Evolutionary conservation across 352 stramenopile genomes (phyloP).

Genomic region (Globisporangium spinosum): DNA sequence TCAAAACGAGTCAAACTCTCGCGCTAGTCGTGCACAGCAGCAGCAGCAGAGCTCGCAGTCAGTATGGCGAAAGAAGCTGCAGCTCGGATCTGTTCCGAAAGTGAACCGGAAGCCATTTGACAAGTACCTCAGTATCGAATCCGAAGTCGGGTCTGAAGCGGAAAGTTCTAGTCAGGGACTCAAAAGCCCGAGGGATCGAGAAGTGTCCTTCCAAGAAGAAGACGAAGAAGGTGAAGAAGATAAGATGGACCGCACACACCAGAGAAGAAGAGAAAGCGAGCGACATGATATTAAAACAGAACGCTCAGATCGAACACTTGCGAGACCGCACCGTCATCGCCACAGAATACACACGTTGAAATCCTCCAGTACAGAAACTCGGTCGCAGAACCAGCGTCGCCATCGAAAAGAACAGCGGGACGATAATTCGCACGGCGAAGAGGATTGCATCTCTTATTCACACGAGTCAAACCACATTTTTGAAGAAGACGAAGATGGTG

Average conservation of each 20-base stretch:
- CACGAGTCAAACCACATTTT: not conserved
- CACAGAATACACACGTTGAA: not conserved
- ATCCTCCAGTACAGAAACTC: not conserved
- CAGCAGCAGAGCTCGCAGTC: not conserved
- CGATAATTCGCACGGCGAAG: not conserved
- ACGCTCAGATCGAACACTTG: not conserved
- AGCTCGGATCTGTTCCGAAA: not conserved
- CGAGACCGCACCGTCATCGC: too few species aligned
- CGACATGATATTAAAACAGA: not conserved
- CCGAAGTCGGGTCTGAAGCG: constrained; percentile 3
- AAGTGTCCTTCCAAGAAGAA: not conserved
- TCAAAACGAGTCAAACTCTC: not conserved
- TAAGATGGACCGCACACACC: not conserved
- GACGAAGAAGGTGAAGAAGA: not conserved
- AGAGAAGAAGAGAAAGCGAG: not conserved
- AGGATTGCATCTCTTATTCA: not conserved
- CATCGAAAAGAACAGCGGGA: not conserved
- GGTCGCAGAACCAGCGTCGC: not conserved
- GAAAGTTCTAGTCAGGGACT: not conserved
- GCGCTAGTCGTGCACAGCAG: too few species aligned
- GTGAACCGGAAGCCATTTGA: constrained; percentile 15
- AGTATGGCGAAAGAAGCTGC: not conserved
- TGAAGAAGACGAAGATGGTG: not conserved
- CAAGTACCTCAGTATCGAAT: constrained; percentile 12
- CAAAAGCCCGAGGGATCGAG: not conserved